These are phyloP conservation scores for Apium graveolens DNA, from an alignment of 129 eudicot species.

Conservation along the genomic window DNA sequence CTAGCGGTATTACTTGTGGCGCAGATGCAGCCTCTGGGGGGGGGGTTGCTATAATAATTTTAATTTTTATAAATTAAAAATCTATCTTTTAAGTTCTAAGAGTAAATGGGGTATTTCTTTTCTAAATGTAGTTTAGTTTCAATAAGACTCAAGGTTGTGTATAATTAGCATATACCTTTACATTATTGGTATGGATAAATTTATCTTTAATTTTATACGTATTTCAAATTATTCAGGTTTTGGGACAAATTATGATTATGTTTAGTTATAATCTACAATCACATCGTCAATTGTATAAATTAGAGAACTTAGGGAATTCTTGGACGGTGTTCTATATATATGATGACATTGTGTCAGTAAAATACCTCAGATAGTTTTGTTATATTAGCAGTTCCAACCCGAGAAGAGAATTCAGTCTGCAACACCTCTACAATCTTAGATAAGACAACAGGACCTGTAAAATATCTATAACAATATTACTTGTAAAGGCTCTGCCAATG, in stretches of 20 bases:
- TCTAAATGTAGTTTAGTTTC: too few relatives aligned
- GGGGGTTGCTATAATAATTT: too few relatives aligned
- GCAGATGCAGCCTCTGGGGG: background rate
- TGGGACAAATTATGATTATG: background rate
- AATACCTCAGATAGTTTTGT: background rate
- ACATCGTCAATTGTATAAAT: background rate
- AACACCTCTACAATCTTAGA: background rate
- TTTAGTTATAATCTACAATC: background rate
- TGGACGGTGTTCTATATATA: background rate
- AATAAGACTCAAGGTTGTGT: too few relatives aligned
- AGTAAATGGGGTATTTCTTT: background rate
- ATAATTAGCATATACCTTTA: too few relatives aligned
- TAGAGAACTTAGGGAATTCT: background rate
- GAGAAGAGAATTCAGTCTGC: background rate
- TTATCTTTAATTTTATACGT: too few relatives aligned
- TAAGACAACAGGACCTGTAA: background rate
- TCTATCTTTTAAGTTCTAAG: too few relatives aligned
- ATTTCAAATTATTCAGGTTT: too few relatives aligned
- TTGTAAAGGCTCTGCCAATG: background rate
- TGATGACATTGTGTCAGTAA: background rate
- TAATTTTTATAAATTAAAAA: too few relatives aligned
- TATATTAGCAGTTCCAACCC: background rate
- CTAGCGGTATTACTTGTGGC: too few relatives aligned
- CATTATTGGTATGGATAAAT: too few relatives aligned
- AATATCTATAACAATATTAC: background rate